Base-by-base conservation (phyloP, 2,329 filamentous ascomycete species). In the Colletotrichum cuscutae region DNA sequence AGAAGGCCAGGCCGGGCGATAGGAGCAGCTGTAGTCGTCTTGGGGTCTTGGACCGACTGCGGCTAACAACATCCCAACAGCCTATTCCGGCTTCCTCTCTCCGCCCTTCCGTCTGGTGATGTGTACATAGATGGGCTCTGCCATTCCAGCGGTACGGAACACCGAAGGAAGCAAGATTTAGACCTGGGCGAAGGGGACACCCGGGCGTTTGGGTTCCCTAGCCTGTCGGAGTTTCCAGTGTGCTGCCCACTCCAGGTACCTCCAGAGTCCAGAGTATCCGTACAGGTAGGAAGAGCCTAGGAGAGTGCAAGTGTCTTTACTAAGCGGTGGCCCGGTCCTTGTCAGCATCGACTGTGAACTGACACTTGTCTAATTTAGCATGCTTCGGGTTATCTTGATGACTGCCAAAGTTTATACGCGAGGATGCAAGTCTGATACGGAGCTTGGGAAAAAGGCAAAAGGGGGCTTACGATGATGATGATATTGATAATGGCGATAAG, bases 131-230 rank as follows among this genome's bases (percentile, higher is more conserved):
- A 42, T 46, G 58, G 13, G 46, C 37, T 53, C 46, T 72, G 37
- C 64, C 65, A 68, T 62, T 58, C 57, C 58, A 72, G 52, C 69
- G 58, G 69, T 68, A 58, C 53, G 64, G 69, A 52, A 63, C 68
- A 37, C 69, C 69, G 64, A 71, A 49, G 63, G 64, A 67, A 42
- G 19, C 9, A 61, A 32, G 42, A 24, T 61, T 59, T 49, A 15
- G 26, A 24, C 4, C 5, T 52, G 32, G 53, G 19, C 26, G n/a
- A 49, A 30, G 11, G 42, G 67, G 61, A 13, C 22, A 13, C 28
- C 53, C 59, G 37, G 68, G 62, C 35, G 28, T 32, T 42, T 26
- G 30, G 52, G 19, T 42, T 64, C 19, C 49, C 62, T 42, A 24
- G 49, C 42, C 52, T 30, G 26, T 57, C 37, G 9, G 37, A 26